Evolutionary conservation across 73 alveolate genomes (phyloP).

Genomic region (Blepharisma stoltei): DNA sequence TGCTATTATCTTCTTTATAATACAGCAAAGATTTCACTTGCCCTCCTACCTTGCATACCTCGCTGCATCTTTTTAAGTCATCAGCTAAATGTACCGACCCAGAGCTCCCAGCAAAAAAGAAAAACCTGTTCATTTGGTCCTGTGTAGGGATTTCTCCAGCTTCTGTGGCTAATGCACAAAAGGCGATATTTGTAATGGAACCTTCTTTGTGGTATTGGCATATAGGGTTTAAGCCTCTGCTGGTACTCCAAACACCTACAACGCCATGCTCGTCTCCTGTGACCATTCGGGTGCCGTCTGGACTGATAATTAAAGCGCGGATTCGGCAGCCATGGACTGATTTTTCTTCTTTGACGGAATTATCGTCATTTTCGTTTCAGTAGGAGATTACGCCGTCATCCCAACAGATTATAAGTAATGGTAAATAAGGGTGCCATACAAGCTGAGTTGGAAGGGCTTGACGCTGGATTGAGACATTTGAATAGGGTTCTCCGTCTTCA

Average conservation of each 20-base stretch:
- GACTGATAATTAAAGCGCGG: slow-evolving; percentile 71
- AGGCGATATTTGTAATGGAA: slow-evolving; percentile 65
- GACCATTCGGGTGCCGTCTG: slow-evolving; percentile 94
- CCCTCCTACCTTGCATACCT: slow-evolving; percentile 97
- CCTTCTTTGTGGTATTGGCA: slow-evolving; percentile 72
- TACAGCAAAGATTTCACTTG: slow-evolving; percentile 85
- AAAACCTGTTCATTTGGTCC: slow-evolving; percentile 47
- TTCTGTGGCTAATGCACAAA: slow-evolving; percentile 71
- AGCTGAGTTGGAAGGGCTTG: slow-evolving; percentile 71
- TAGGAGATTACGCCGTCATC: slow-evolving; percentile 84
- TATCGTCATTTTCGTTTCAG: slow-evolving; percentile 89
- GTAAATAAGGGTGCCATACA: slow-evolving; percentile 93
- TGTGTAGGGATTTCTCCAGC: slow-evolving; percentile 39
- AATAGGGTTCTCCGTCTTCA: slow-evolving; percentile 82
- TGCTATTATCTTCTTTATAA: slow-evolving; percentile 93
- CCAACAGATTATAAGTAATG: slow-evolving; percentile 89
- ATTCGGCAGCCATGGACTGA: slow-evolving; percentile 88
- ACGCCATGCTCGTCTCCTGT: slow-evolving; percentile 95
- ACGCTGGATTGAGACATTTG: slow-evolving; percentile 76
- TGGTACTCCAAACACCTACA: slow-evolving; percentile 91
- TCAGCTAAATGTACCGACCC: slow-evolving; percentile 98
- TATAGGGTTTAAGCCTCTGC: slow-evolving; percentile 82
- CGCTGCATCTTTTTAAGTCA: slow-evolving; percentile 89
- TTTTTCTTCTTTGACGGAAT: slow-evolving; percentile 86
- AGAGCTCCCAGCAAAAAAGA: slow-evolving; percentile 92